phyloP scores from a whole-genome alignment of 805 yeast genomes.

The Brettanomyces anomalus region DNA sequence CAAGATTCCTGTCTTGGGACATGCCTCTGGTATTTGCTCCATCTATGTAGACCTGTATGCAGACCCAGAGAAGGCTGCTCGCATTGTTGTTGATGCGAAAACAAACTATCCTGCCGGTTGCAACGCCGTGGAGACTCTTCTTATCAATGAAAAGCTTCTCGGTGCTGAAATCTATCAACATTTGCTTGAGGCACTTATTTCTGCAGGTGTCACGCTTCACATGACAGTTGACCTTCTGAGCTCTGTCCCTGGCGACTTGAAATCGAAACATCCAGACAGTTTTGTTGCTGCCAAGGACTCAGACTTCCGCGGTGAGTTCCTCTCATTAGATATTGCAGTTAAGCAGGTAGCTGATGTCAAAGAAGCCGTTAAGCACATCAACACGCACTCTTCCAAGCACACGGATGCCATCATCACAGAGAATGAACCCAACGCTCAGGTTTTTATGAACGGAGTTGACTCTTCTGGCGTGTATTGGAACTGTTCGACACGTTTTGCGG shows the following conservation, averaged over 20 bases:
- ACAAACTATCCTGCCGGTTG: constrained; percentile 99
- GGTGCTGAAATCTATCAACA: constrained; percentile 10
- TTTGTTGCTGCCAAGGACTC: constrained; percentile 43
- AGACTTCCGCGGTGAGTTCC: constrained; percentile 77
- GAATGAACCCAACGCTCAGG: constrained; percentile 58
- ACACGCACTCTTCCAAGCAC: constrained; percentile 88
- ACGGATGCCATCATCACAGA: constrained; percentile 90
- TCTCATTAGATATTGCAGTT: constrained; percentile 78
- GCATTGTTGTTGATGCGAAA: constrained; percentile 76
- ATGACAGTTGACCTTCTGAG: constrained; percentile 44
- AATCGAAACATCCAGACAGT: constrained; percentile 14
- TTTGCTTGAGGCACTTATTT: constrained; percentile 33
- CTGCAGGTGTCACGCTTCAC: constrained; percentile 67
- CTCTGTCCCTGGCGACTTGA: constrained; percentile 13
- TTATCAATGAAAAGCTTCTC: constrained; percentile 42
- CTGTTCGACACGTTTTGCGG: constrained; percentile 94
- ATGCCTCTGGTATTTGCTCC: constrained; percentile 97
- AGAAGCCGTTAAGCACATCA: constrained; percentile 81
- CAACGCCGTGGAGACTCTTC: constrained; percentile 86
- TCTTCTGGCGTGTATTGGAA: constrained; percentile 98
- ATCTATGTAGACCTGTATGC: constrained; percentile 74
- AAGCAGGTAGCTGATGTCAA: constrained; percentile 47
- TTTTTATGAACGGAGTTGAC: constrained; percentile 77
- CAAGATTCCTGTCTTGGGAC: constrained; percentile 95
- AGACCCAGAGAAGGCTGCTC: constrained; percentile 66